phyloP scores from a whole-genome alignment of 331 rosid species.

The Phaseolus coccineus region DNA sequence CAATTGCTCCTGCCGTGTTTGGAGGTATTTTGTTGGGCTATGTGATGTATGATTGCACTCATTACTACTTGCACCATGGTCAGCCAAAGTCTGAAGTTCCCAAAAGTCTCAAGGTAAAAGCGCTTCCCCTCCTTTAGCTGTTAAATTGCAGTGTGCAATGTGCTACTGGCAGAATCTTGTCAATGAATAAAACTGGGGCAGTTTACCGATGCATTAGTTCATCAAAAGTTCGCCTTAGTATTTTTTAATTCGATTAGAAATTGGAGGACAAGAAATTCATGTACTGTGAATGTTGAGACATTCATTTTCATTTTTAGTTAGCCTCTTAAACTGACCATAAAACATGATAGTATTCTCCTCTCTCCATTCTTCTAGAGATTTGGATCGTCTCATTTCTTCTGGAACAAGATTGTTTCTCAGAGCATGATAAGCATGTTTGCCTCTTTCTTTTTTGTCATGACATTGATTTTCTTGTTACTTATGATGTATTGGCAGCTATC shows the following conservation, averaged over 20 bases:
- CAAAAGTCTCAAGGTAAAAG: slow-evolving; percentile 74
- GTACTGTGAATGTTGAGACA: background rate
- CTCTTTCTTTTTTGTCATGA: no score
- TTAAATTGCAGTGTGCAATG: slow-evolving; percentile 5
- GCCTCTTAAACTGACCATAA: slow-evolving; percentile 10
- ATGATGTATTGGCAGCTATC: background rate
- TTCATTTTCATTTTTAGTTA: slow-evolving; percentile 27
- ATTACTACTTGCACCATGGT: slow-evolving; percentile 94
- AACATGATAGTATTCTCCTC: slow-evolving; percentile 13
- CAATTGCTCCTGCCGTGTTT: slow-evolving; percentile 79
- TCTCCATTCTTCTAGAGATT: slow-evolving; percentile 11
- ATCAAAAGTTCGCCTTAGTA: slow-evolving; percentile 10
- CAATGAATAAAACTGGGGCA: background rate
- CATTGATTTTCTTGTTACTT: no score
- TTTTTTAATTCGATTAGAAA: slow-evolving; percentile 8
- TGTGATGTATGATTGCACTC: slow-evolving; percentile 91
- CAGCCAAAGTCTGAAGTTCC: slow-evolving; percentile 68
- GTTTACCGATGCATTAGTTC: slow-evolving; percentile 16
- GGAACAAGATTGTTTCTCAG: slow-evolving; percentile 14
- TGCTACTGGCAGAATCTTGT: slow-evolving; percentile 16
- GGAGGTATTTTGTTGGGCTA: slow-evolving; percentile 92
- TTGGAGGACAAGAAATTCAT: slow-evolving; percentile 17
- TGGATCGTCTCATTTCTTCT: slow-evolving; percentile 6
- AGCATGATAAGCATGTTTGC: slow-evolving; percentile 12
- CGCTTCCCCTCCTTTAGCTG: slow-evolving; percentile 20